These are phyloP conservation scores for Debaryomycetaceae sp. DNA, from an alignment of 1,139 yeast genomes.

Conservation along the genomic window DNA sequence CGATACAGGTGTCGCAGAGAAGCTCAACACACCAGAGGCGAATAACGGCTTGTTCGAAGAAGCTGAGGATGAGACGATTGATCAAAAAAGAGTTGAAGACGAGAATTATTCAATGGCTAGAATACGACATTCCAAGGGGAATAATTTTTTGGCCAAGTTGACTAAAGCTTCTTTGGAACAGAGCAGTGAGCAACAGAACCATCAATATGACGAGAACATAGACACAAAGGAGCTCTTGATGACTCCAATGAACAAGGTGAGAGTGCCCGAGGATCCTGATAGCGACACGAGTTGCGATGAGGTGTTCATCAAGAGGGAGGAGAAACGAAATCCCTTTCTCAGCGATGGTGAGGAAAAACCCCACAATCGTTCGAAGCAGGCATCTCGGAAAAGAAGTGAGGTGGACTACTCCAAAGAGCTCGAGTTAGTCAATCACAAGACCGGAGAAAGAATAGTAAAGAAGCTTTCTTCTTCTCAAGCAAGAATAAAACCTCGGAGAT, in stretches of 20 bases:
- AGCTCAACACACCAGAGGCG: not conserved
- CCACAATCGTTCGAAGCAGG: not conserved
- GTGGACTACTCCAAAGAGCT: conserved; percentile 24
- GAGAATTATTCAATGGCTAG: not conserved
- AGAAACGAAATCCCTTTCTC: not conserved
- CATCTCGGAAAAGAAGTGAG: not conserved
- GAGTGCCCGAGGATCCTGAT: not conserved
- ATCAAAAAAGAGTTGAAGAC: not conserved
- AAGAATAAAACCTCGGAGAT: conserved; percentile 24
- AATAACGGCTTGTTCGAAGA: too few species aligned
- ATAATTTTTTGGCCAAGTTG: not conserved
- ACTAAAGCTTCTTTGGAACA: not conserved
- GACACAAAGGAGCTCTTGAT: not conserved
- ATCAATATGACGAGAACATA: not conserved
- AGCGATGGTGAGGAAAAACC: not conserved
- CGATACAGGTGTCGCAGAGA: not conserved
- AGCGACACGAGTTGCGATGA: not conserved
- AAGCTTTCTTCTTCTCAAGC: conserved; percentile 17
- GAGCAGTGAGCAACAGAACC: not conserved
- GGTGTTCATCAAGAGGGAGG: not conserved
- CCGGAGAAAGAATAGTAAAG: conserved; percentile 22
- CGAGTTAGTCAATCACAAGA: conserved; percentile 24
- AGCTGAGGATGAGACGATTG: not conserved
- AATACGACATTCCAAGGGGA: not conserved
- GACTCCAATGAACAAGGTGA: not conserved